Evolutionary conservation across 768 basidiomycete species (phyloP).

Genomic region (Exsudoporus frostii): DNA sequence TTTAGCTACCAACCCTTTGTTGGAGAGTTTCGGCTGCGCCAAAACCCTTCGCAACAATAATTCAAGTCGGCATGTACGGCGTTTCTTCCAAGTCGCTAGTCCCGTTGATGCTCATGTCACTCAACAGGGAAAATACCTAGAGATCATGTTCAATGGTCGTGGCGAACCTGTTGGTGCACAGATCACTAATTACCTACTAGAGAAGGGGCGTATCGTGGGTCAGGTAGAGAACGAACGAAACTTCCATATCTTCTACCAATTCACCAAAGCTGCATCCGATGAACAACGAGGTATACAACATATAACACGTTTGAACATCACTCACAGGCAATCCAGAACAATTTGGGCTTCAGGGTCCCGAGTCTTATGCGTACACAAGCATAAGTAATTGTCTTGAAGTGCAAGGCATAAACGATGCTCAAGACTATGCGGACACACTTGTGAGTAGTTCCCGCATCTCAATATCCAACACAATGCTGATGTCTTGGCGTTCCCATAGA

Average conservation of each 20-base stretch:
- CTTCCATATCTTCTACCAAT: constrained; percentile 99
- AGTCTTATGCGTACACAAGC: constrained; percentile 92
- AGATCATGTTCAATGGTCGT: constrained; percentile 95
- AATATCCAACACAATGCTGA: constrained; percentile 2
- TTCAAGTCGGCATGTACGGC: constrained; percentile 91
- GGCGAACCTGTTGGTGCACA: constrained; percentile 97
- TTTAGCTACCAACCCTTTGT: constrained; percentile 91
- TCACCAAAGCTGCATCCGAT: constrained; percentile 90
- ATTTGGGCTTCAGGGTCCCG: constrained; percentile 94
- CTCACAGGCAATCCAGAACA: constrained; percentile 55
- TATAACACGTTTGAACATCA: background rate
- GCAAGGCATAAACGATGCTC: constrained; percentile 81
- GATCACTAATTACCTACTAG: constrained; percentile 96
- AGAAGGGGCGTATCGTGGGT: constrained; percentile 95
- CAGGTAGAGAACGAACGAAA: constrained; percentile 96
- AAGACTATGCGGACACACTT: constrained; percentile 86
- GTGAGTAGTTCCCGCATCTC: constrained; percentile 42
- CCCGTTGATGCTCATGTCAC: constrained; percentile 12
- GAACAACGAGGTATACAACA: constrained; percentile 76
- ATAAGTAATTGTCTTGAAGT: constrained; percentile 91
- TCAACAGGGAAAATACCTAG: constrained; percentile 91
- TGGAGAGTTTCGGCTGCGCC: constrained; percentile 98
- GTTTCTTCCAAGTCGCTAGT: background rate
- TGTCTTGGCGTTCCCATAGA: constrained; percentile 39
- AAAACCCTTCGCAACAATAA: constrained; percentile 99